Evolutionary conservation across 176 grass and related monocot species (phyloP).

Genomic region (Microstegium vimineum): DNA sequence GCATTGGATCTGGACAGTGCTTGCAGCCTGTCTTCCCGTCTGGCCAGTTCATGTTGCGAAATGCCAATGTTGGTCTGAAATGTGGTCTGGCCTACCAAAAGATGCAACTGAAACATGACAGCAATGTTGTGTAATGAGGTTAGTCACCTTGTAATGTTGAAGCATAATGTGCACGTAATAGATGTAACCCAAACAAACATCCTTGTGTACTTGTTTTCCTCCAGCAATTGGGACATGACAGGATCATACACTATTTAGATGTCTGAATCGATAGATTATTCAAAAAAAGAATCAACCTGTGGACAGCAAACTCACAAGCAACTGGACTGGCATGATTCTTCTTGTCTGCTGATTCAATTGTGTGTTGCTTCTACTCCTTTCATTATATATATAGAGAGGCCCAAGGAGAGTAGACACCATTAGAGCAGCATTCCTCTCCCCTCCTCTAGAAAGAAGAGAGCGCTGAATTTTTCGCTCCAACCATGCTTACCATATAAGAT

Average conservation of each 20-base stretch:
- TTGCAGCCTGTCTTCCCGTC: not conserved
- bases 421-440: not conserved
- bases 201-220: not conserved
- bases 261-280: not conserved
- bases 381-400: conserved; percentile 32
- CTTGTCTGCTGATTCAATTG: not conserved
- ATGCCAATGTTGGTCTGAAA: not conserved
- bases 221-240: conserved; percentile 9
- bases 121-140: not conserved
- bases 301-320: not conserved
- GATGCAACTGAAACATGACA: not conserved
- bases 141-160: not conserved
- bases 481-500: conserved; percentile 22
- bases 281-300: not conserved
- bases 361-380: conserved; percentile 15
- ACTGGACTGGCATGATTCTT: conserved; percentile 18
- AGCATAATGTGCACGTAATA: not conserved
- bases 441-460: conserved; percentile 1
- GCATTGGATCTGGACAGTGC: not conserved
- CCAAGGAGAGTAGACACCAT: conserved; percentile 13
- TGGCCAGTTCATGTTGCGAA: not conserved
- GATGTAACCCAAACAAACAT: not conserved
- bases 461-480: not conserved
- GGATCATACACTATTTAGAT: not conserved
- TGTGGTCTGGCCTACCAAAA: not conserved